Base-by-base conservation (phyloP, 176 grass and related monocot species). In the Paspalum vaginatum region DNA sequence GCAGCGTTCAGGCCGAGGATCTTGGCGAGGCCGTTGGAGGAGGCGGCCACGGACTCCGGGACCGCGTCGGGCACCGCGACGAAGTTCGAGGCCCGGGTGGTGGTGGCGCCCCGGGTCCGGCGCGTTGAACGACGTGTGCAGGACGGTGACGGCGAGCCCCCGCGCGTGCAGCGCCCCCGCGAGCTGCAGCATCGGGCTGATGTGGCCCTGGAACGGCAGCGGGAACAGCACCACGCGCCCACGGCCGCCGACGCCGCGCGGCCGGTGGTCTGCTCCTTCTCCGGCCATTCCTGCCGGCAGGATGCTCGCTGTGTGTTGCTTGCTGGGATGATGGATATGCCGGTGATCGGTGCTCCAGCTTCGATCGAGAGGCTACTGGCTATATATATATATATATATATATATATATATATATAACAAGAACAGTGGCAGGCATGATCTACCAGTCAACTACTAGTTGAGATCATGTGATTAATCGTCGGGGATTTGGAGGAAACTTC, bases 161-260 rank as follows among this genome's bases (percentile, higher is more conserved):
- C 56, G 60, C 1, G 44, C 40, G 44, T 78, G 63, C 49, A 89
- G 83, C 22, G 61, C 52, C 17, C 38, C 70, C 39, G 81, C 83
- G 45, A 89, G 87, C 50, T 82, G 70, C 38, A 89, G 64, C 83
- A 82, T 82, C 42, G 77, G 87, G 77, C 32, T 89, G 45, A 89
- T 52, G 62, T 89, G 83, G 68, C 82, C 87, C 72, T 89, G 83
- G 79, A 70, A 89, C 44, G 77, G 83, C 37, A 75, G 61, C 25
- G 83, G 78, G 45, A 81, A 78, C 48, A 89, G 17, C 62, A 38
- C 24, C 6, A 86, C 78, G 8, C 24, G 53, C 15, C 24, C 68
- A 14, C 11, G 21, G 43, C 46, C n/a, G n/a, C n/a, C n/a, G n/a
- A n/a, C n/a, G n/a, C n/a, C n/a, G n/a, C n/a, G n/a, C n/a, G n/a